phyloP scores from a whole-genome alignment of 2,329 filamentous ascomycete genomes.

The Apiospora saccharicola region DNA sequence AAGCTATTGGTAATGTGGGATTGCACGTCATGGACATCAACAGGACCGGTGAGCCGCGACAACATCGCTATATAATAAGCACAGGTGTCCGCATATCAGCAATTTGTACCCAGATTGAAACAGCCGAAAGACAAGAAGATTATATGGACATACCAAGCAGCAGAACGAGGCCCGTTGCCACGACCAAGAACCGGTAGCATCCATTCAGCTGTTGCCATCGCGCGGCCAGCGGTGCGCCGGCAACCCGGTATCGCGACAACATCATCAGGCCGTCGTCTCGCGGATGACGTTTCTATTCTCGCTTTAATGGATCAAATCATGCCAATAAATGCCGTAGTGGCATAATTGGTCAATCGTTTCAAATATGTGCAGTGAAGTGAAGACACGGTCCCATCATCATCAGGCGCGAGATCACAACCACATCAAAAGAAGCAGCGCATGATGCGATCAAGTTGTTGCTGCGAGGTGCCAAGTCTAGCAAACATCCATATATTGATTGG shows the following conservation, averaged over 20 bases:
- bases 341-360: neutral
- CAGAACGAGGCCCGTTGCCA: neutral
- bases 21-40: constrained; percentile 7
- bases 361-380: neutral
- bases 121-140: neutral
- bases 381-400: neutral
- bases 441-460: neutral
- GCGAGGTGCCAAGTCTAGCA: neutral
- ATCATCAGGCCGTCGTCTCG: neutral
- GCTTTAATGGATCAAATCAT: neutral
- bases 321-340: neutral
- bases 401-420: neutral
- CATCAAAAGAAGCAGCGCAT: neutral
- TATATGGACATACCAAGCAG: neutral
- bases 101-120: neutral
- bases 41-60: constrained; percentile 3
- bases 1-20: neutral
- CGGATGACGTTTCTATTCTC: neutral
- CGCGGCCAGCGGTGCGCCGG: neutral
- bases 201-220: constrained; percentile 13
- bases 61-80: neutral
- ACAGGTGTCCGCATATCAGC: neutral
- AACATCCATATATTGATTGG: constrained; percentile 2
- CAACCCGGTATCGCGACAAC: neutral
- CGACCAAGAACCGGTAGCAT: neutral